These are phyloP conservation scores for Mallotus japonicus DNA, from an alignment of 441 rosid species.

Conservation along the genomic window DNA sequence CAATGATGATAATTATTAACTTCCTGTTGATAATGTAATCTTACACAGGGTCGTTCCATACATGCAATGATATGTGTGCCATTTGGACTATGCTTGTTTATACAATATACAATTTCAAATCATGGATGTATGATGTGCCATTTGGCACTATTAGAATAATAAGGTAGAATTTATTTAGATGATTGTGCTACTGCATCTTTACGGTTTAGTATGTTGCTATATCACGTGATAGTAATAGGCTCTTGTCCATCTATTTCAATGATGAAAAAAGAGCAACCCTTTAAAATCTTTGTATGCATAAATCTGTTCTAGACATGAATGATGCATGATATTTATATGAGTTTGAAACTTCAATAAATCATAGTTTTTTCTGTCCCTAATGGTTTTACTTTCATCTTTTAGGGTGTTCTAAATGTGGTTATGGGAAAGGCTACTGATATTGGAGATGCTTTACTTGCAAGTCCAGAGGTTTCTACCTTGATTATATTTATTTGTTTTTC, in stretches of 20 bases:
- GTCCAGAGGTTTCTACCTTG: conserved; percentile 59
- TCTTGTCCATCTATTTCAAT: background rate
- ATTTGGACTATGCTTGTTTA: background rate
- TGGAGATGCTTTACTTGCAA: conserved; percentile 79
- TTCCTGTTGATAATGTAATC: too few species aligned
- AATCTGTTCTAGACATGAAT: background rate
- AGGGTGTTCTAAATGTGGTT: conserved; percentile 91
- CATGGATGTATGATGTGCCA: background rate
- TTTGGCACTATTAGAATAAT: background rate
- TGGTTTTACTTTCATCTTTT: conserved; percentile 26
- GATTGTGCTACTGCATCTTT: too few species aligned
- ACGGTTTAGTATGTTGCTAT: too few species aligned
- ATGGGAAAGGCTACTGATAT: conserved; percentile 95
- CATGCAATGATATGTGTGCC: too few species aligned
- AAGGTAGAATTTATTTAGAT: too few species aligned
- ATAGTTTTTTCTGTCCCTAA: conserved; percentile 20
- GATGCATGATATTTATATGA: background rate
- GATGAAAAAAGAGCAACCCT: background rate
- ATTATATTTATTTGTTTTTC: background rate
- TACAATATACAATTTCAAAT: background rate
- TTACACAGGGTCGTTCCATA: too few species aligned
- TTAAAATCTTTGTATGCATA: background rate
- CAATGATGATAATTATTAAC: too few species aligned
- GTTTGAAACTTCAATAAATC: background rate
- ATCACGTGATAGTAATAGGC: background rate